Percentiles rank a stretch among this genome's conserved stretches.
Conservation (phyloP, 2,329 filamentous ascomycete species). For the Sclerotinia subarctica region DNA sequence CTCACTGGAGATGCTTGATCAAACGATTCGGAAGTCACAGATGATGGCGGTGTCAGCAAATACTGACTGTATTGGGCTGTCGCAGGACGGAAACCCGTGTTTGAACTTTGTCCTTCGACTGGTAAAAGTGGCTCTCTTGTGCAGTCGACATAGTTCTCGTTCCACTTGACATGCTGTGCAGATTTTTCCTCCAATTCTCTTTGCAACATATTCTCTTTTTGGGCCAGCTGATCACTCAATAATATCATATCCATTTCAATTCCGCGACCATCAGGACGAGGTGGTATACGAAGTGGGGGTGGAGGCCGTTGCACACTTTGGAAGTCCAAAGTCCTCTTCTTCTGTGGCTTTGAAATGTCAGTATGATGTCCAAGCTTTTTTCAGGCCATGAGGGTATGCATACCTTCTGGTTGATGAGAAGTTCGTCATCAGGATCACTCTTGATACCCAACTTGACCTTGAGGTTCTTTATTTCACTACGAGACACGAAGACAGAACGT, state of each 20-base stretch:
- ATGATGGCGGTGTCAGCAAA: constrained; percentile 61
- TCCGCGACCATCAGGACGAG: constrained; percentile 65
- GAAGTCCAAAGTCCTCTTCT: constrained; percentile 63
- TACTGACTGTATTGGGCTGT: constrained; percentile 64
- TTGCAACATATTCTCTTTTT: constrained; percentile 78
- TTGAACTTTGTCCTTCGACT: constrained; percentile 60
- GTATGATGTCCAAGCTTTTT: neutral
- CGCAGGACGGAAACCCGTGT: constrained; percentile 65
- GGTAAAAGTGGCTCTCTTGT: constrained; percentile 83
- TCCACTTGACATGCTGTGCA: constrained; percentile 87
- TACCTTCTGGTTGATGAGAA: constrained; percentile 92
- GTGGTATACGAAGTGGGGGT: constrained; percentile 65
- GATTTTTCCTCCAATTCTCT: constrained; percentile 83
- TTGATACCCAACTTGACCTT: constrained; percentile 89
- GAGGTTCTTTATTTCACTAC: constrained; percentile 77
- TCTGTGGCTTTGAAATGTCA: constrained; percentile 55
- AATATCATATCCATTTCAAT: constrained; percentile 76
- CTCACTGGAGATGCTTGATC: constrained; percentile 36
- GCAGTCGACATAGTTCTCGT: constrained; percentile 82
- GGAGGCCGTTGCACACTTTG: constrained; percentile 56
- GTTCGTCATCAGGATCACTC: constrained; percentile 72
- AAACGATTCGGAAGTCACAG: constrained; percentile 39
- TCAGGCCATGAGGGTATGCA: constrained; percentile 40
- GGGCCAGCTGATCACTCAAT: constrained; percentile 71
- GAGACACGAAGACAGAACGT: constrained; percentile 76